These are phyloP conservation scores for Periglandula ipomoeae DNA, from an alignment of 2,329 filamentous ascomycete species.

Conservation along the genomic window DNA sequence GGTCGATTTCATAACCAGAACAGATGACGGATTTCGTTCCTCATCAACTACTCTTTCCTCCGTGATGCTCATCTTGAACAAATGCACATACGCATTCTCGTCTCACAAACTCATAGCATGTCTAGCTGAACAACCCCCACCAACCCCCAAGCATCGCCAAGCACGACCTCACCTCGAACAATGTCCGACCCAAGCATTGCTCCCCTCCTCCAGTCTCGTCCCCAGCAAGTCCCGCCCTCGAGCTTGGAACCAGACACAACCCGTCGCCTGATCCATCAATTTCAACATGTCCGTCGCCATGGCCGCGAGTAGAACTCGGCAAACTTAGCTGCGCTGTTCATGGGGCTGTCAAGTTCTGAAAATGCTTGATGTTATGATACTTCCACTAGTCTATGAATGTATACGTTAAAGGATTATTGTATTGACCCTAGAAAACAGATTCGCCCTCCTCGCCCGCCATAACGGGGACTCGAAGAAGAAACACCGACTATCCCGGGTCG, in stretches of 20 bases:
- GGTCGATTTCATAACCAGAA: neutral
- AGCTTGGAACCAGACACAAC: conserved; percentile 1
- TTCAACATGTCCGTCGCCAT: conserved; percentile 6
- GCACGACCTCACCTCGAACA: neutral
- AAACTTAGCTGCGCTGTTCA: too few species aligned
- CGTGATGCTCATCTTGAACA: neutral
- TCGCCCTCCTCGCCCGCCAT: neutral
- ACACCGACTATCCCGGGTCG: neutral
- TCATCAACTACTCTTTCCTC: neutral
- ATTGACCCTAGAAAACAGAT: neutral
- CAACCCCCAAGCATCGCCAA: neutral
- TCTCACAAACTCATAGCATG: neutral
- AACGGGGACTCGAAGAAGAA: neutral
- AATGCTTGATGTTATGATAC: neutral
- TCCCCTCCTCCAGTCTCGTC: conserved; percentile 3
- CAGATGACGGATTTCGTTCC: neutral
- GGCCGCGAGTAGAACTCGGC: too few species aligned
- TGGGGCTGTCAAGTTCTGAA: too few species aligned
- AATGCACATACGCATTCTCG: neutral
- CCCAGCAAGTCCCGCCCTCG: neutral
- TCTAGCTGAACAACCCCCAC: neutral
- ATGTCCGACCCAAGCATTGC: neutral
- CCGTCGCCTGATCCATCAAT: conserved; percentile 1
- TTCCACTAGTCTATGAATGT: neutral
- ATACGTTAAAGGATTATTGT: neutral